A percentile compares a stretch with the other conserved stretches of the same genome.
phyloP scores from a whole-genome alignment of 1,139 yeast genomes.

The Lodderomyces parapsilosis region DNA sequence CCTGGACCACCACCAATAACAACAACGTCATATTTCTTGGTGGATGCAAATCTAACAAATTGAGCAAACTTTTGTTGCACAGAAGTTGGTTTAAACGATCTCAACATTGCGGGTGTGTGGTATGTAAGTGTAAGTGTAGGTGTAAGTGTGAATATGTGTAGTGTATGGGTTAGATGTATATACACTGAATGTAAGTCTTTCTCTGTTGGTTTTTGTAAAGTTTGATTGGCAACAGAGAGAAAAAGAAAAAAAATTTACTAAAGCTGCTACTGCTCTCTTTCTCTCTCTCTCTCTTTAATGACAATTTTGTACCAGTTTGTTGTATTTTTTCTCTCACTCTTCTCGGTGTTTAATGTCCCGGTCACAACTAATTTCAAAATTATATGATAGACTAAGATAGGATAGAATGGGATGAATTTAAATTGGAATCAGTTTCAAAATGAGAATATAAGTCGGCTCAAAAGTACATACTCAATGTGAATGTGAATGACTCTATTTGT shows the following conservation, averaged over 20 bases:
- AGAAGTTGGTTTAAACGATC: slow-evolving; percentile 13
- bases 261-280: neutral
- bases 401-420: too few relatives aligned
- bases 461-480: too few relatives aligned
- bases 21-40: slow-evolving; percentile 80
- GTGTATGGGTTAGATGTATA: too few relatives aligned
- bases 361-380: too few relatives aligned
- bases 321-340: neutral
- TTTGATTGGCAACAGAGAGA: slow-evolving; percentile 1
- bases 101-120: slow-evolving; percentile 13
- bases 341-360: slow-evolving; percentile 3
- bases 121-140: neutral
- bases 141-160: neutral
- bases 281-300: too few relatives aligned
- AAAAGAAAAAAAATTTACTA: neutral
- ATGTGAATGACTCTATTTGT: neutral
- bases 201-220: too few relatives aligned
- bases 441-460: too few relatives aligned
- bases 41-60: slow-evolving; percentile 39
- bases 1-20: slow-evolving; percentile 99
- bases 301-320: too few relatives aligned
- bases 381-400: too few relatives aligned
- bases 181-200: too few relatives aligned
- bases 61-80: slow-evolving; percentile 16
- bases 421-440: too few relatives aligned